phyloP scores from a whole-genome alignment of 768 basidiomycete species.

The Tylopilus balloui region DNA sequence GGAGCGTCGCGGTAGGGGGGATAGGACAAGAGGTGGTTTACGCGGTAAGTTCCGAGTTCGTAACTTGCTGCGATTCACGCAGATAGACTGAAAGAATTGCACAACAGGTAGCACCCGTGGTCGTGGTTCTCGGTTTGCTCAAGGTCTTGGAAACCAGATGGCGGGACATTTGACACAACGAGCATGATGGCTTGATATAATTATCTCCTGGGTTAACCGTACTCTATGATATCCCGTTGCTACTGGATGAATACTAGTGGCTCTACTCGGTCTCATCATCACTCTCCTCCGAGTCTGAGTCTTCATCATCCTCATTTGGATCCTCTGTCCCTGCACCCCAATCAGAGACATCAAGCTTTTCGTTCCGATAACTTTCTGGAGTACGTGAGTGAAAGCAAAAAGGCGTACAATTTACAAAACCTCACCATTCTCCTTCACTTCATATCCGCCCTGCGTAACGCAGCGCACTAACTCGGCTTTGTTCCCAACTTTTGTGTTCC shows the following conservation, averaged over 20 bases:
- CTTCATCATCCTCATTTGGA: constrained; percentile 22
- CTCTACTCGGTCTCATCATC: constrained; percentile 8
- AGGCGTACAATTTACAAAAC: not conserved
- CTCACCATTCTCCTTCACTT: constrained; percentile 60
- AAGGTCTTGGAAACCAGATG: constrained; percentile 82
- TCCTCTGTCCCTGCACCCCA: constrained; percentile 42
- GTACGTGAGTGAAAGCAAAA: not conserved
- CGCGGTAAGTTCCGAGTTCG: constrained; percentile 43
- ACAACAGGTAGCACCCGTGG: constrained; percentile 58
- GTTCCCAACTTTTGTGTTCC: constrained; percentile 63
- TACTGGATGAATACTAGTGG: not conserved
- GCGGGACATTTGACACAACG: constrained; percentile 31
- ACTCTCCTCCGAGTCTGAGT: constrained; percentile 11
- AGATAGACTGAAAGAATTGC: not conserved
- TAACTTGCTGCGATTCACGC: not conserved
- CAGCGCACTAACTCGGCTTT: constrained; percentile 67
- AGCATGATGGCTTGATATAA: constrained; percentile 15
- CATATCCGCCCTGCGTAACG: constrained; percentile 75
- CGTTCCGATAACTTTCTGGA: constrained; percentile 51
- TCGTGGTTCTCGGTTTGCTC: constrained; percentile 75
- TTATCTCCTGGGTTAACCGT: not conserved
- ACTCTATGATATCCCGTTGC: not conserved
- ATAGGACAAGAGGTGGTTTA: constrained; percentile 48
- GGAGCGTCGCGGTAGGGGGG: constrained; percentile 72
- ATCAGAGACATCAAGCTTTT: constrained; percentile 53